Conservation (phyloP, 805 yeast genomes). For the Monosporozyma aerobia region DNA sequence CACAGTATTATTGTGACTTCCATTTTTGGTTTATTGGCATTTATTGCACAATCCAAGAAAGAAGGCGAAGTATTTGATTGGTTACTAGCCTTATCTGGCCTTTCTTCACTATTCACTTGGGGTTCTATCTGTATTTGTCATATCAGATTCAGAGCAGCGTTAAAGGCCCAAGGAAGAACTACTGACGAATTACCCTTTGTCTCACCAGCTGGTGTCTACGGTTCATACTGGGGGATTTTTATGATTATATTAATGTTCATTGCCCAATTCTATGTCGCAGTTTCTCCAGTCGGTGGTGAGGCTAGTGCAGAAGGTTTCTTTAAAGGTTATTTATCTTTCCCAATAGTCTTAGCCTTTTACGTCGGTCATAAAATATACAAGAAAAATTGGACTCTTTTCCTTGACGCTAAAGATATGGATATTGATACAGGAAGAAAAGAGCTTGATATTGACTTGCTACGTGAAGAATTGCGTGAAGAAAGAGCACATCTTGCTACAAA, state of each 20-base stretch:
- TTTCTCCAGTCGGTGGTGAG: slow-evolving; percentile 51
- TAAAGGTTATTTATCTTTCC: slow-evolving; percentile 54
- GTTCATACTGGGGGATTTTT: slow-evolving; percentile 53
- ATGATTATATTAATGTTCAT: slow-evolving; percentile 53
- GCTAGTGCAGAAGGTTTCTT: slow-evolving; percentile 56
- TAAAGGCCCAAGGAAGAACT: slow-evolving; percentile 54
- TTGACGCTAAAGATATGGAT: slow-evolving; percentile 45
- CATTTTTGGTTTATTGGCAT: slow-evolving; percentile 48
- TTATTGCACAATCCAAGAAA: slow-evolving; percentile 45
- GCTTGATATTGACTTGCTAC: slow-evolving; percentile 43
- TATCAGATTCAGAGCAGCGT: slow-evolving; percentile 54
- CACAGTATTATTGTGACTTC: slow-evolving; percentile 44
- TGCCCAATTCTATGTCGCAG: slow-evolving; percentile 78
- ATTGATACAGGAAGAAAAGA: slow-evolving; percentile 57
- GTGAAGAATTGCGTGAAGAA: slow-evolving; percentile 46
- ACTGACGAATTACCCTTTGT: slow-evolving; percentile 41
- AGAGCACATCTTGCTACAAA: slow-evolving; percentile 33
- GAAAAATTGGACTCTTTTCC: slow-evolving; percentile 33
- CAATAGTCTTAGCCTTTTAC: slow-evolving; percentile 50
- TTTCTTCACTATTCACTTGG: slow-evolving; percentile 58
- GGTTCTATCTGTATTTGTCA: slow-evolving; percentile 50
- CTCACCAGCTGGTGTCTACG: slow-evolving; percentile 59
- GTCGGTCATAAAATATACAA: slow-evolving; percentile 49
- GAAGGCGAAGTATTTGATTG: slow-evolving; percentile 52
- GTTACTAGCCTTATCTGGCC: slow-evolving; percentile 56